Conservation (phyloP, 2,329 filamentous ascomycete genomes). For the Colletotrichum orchidophilum region DNA sequence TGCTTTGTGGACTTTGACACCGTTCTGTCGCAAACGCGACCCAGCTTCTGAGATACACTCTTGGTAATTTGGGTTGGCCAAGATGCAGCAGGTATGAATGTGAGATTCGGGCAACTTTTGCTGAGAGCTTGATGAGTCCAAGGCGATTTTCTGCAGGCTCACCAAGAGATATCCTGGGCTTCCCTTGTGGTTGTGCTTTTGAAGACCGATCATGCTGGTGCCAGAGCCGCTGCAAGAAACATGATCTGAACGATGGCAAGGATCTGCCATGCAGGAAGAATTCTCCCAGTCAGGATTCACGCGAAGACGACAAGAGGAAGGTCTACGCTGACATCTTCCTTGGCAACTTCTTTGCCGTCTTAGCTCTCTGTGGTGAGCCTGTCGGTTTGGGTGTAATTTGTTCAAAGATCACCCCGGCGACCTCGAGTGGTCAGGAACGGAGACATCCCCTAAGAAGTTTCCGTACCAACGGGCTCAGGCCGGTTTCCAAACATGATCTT, state of each 20-base stretch:
- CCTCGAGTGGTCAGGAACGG: background rate
- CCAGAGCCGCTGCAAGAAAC: background rate
- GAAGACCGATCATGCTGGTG: background rate
- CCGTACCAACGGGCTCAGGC: conserved; percentile 82
- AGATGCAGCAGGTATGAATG: background rate
- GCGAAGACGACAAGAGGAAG: background rate
- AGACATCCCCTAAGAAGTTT: conserved; percentile 37
- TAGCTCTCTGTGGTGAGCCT: background rate
- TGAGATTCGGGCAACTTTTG: background rate
- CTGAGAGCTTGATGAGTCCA: background rate
- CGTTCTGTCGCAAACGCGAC: background rate
- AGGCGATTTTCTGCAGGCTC: background rate
- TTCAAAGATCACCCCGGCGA: background rate
- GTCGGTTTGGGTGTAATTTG: background rate
- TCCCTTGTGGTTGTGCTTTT: background rate
- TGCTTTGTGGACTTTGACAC: background rate
- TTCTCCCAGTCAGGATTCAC: background rate
- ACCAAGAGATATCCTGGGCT: background rate
- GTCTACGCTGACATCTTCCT: background rate
- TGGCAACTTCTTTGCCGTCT: background rate
- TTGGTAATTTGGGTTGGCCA: background rate
- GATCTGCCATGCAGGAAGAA: background rate
- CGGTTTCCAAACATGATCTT: conserved; percentile 87
- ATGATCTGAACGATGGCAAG: background rate
- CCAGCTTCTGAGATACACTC: background rate